Evolutionary conservation across 2,329 filamentous ascomycete species (phyloP), one percentile per base, ranked within the genome.

Genomic region (Chaetomium strumarium): DNA sequence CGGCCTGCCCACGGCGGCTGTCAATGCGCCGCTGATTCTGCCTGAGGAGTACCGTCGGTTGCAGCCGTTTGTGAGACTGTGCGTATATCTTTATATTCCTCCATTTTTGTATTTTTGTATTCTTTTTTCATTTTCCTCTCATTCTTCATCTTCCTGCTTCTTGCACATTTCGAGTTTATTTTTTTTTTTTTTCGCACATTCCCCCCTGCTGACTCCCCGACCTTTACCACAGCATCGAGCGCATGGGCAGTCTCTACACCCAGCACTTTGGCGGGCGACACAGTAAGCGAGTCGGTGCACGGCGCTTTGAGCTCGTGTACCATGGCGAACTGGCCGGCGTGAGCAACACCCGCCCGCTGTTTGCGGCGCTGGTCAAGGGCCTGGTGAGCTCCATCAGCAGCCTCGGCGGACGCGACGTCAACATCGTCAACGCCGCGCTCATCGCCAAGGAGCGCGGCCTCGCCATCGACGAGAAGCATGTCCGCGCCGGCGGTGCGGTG

Each of bases 1-100:
- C 3, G 84, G 85, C 0, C 74, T 91, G 1, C 88, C 88, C 0
- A 86, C 86, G 1, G 82, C 79, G 17, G 87, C 88, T 5, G 88
- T 92, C 64, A 92, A 93, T 58, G 88, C 87, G 0, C 88, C 88
- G 5, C 78, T 92, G 49, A 92, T 92, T 56, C 73, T 91, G 14
- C 86, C 87, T 0, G 87, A 90, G 57, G 88, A 92, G 68, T 90
- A 89, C 64, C 77, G 83, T 56, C 88, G 85, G 55, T 74, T 92
- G 5, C 84, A 88, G 61, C 88, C 88, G 0, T 90, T 88, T 60
- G 86, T 92, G 6, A 75, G 75, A 9, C 76, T 93, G 0, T 63
- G 44, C 19, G 57, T 60, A 7, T 37, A 2, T 33, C 6, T 41
- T 11, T 60, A 7, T 37, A 2, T 33, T 10, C 36, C 14, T 8